Percentiles rank a stretch among this genome's conserved stretches.
Evolutionary conservation across 495 filamentous ascomycete species (phyloP).

Genomic region (Hyaloscypha hepaticicola): DNA sequence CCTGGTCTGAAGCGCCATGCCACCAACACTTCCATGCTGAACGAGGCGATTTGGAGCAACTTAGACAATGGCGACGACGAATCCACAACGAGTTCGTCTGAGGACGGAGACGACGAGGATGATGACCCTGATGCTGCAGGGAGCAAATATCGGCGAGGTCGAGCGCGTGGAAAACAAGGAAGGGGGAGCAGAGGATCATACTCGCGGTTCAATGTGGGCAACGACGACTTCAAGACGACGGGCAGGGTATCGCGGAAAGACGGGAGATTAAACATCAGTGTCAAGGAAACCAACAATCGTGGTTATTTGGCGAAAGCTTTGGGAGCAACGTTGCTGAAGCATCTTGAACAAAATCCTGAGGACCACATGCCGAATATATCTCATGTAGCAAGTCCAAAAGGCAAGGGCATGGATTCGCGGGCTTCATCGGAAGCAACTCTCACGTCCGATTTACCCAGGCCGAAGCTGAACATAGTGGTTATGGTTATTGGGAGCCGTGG

Average conservation of each 20-base stretch:
- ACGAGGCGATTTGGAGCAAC: conserved; percentile 21
- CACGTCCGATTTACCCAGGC: conserved; percentile 32
- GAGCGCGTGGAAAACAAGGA: background rate
- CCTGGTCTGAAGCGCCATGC: conserved; percentile 8
- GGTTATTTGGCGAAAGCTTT: conserved; percentile 71
- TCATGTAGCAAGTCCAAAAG: conserved; percentile 14
- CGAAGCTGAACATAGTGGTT: conserved; percentile 69
- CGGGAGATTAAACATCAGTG: conserved; percentile 66
- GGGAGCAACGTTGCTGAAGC: conserved; percentile 51
- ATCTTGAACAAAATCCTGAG: conserved; percentile 30
- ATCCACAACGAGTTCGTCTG: conserved; percentile 11
- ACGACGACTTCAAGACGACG: conserved; percentile 61
- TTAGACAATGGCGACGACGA: conserved; percentile 4
- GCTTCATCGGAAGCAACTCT: conserved; percentile 21
- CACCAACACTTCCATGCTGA: conserved; percentile 23
- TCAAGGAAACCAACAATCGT: conserved; percentile 58
- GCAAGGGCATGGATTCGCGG: conserved; percentile 17
- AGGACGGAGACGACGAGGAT: conserved; percentile 14
- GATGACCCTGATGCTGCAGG: background rate
- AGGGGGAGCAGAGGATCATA: conserved; percentile 23
- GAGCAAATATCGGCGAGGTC: background rate
- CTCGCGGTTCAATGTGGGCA: conserved; percentile 53
- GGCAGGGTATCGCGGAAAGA: conserved; percentile 68
- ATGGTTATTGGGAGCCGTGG: conserved; percentile 78
- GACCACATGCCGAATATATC: background rate